Evolutionary conservation across 2,329 filamentous ascomycete species (phyloP).

Genomic region (Alternaria brassicae): DNA sequence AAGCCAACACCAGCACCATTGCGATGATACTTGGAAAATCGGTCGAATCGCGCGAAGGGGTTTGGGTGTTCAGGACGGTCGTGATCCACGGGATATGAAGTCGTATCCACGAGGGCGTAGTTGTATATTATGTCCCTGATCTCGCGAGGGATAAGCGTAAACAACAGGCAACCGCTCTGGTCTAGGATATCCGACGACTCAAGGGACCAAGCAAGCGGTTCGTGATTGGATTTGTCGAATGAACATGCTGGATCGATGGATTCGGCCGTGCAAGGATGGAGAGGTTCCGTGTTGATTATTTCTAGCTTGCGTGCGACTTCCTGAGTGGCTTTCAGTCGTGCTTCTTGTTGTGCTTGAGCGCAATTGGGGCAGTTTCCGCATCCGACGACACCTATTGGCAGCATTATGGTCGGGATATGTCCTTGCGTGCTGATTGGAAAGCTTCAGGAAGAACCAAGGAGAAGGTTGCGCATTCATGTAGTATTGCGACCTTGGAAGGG

Average conservation of each 20-base stretch:
- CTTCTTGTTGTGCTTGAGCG: not conserved
- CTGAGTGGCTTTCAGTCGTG: not conserved
- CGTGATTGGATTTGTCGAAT: not conserved
- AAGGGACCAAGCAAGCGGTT: slow-evolving; percentile 30
- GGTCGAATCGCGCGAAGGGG: not conserved
- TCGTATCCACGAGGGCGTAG: slow-evolving; percentile 22
- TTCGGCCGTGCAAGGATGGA: not conserved
- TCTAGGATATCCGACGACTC: not conserved
- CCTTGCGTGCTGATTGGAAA: not conserved
- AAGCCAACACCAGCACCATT: not conserved
- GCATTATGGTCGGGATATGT: not conserved
- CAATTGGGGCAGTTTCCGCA: not conserved
- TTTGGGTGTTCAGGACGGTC: not conserved
- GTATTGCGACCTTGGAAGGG: not conserved
- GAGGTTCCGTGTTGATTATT: not conserved
- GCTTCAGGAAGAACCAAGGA: not conserved
- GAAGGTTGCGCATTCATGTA: not conserved
- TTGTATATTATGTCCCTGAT: slow-evolving; percentile 26
- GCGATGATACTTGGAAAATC: not conserved
- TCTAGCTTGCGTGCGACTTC: not conserved
- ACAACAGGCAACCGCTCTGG: slow-evolving; percentile 22
- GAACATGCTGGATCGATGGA: not conserved
- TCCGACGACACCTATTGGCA: not conserved
- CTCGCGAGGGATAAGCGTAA: slow-evolving; percentile 21
- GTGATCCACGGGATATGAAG: slow-evolving; percentile 8